Percentiles rank a stretch among this genome's conserved stretches.
These are phyloP conservation scores for Multifurca ochricompacta DNA, from an alignment of 768 basidiomycete genomes.

Conservation along the genomic window DNA sequence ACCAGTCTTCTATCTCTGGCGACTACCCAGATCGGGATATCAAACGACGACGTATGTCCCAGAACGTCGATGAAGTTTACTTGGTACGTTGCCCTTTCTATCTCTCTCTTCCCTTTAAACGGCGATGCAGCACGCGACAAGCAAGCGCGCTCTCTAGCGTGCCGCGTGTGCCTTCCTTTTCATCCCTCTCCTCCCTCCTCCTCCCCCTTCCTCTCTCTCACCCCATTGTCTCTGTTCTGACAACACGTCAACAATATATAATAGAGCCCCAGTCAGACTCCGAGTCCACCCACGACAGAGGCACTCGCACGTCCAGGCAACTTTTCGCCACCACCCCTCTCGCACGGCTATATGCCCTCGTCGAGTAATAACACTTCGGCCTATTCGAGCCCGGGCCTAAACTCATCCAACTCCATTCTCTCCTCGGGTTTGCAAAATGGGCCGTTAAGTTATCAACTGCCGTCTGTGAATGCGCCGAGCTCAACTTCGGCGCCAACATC, in stretches of 20 bases:
- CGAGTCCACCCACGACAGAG: conserved; percentile 27
- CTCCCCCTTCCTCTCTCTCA: too few relatives aligned
- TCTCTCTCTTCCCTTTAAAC: not conserved
- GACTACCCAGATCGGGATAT: conserved; percentile 21
- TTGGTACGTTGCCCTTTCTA: conserved; percentile 26
- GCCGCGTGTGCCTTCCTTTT: not conserved
- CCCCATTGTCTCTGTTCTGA: not conserved
- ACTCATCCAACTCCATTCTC: conserved; percentile 16
- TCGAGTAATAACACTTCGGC: conserved; percentile 19
- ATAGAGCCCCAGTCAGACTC: conserved; percentile 23
- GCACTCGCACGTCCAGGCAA: conserved; percentile 19
- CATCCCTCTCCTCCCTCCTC: too few relatives aligned
- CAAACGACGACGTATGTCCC: conserved; percentile 26
- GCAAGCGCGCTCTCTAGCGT: not conserved
- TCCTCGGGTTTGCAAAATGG: conserved; percentile 12
- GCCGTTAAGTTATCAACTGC: conserved; percentile 15
- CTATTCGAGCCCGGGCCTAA: conserved; percentile 16
- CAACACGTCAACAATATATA: not conserved
- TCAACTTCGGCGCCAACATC: conserved; percentile 28
- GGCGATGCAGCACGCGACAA: not conserved
- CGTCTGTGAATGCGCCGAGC: conserved; percentile 14
- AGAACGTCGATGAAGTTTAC: conserved; percentile 25
- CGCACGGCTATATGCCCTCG: conserved; percentile 15
- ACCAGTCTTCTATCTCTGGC: conserved; percentile 21
- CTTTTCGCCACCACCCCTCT: conserved; percentile 21